phyloP scores from a whole-genome alignment of 1,284 basidiomycete genomes.

The Leccinum fuscescens region DNA sequence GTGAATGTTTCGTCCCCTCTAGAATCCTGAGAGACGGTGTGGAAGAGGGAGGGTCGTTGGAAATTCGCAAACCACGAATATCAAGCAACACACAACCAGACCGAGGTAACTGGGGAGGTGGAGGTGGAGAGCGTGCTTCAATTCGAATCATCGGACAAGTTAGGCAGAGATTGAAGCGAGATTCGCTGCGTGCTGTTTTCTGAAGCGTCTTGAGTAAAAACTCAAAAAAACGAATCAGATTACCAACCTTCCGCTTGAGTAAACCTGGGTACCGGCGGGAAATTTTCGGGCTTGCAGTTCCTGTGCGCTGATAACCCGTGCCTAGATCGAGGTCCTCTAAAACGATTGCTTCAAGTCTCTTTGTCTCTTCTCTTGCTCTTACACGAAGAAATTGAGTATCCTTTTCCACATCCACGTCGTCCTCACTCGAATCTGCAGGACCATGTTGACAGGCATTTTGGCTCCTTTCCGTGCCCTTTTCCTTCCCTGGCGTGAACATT shows the following conservation, averaged over 20 bases:
- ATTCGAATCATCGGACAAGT: conserved; percentile 55
- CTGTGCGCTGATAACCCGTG: conserved; percentile 42
- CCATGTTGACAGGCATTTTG: conserved; percentile 3
- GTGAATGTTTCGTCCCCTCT: conserved; percentile 10
- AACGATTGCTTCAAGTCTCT: conserved; percentile 47
- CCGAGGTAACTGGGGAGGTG: conserved; percentile 39
- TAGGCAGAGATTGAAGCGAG: conserved; percentile 21
- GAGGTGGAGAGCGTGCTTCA: conserved; percentile 58
- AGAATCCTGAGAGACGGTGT: conserved; percentile 43
- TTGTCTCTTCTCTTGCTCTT: conserved; percentile 37
- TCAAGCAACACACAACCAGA: conserved; percentile 72
- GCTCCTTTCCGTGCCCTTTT: not conserved
- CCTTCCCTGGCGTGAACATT: conserved; percentile 18
- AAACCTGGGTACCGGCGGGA: conserved; percentile 4
- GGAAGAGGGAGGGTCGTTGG: conserved; percentile 31
- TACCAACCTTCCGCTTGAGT: conserved; percentile 25
- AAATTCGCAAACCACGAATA: conserved; percentile 51
- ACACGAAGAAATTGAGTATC: conserved; percentile 20
- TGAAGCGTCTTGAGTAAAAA: conserved; percentile 13
- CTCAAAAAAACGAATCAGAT: not conserved
- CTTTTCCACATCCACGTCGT: conserved; percentile 16
- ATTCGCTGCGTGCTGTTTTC: conserved; percentile 9
- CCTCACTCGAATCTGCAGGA: conserved; percentile 9
- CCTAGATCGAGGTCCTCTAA: conserved; percentile 55
- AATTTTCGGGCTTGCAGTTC: conserved; percentile 10